Evolutionary conservation across 2,329 filamentous ascomycete genomes (phyloP), one percentile per base, ranked within the genome.

Genomic region (Falciphora oryzae): DNA sequence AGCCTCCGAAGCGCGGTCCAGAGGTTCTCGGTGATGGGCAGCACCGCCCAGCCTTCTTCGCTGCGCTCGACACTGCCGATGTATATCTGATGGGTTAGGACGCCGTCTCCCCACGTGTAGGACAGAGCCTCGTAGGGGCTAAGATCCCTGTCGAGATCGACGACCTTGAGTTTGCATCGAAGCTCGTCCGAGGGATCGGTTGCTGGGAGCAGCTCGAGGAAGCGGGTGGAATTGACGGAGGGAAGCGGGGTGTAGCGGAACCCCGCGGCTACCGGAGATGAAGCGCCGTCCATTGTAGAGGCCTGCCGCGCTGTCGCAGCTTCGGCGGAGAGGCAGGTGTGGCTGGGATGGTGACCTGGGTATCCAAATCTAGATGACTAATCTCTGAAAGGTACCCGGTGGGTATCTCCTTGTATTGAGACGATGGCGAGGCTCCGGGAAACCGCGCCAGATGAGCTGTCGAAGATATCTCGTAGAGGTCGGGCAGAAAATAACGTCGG

Each of bases 111-210:
- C 65, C 65, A 66, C 7, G 50, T 58, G 59, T 66, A 66, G 1
- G 65, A 66, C 25, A 71, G 59, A 2, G 71, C 70, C 59, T 71
- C 70, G 29, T 70, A 71, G 57, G 27, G 60, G 22, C 31, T 58
- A 5, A 6, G 2, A n/a, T 57, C 56, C n/a, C n/a, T 18, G 8
- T 13, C 56, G 8, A 27, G n/a, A 4, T 57, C n/a, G 56, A 28
- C 27, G 11, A 27, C n/a, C 14, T 28, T 57, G 56, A 57, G 56
- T 3, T 27, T 57, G 56, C 64, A 44, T 57, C 27, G 50, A 65
- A 7, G 44, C 57, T 7, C 61, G 57, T n/a, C 44, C 10, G n/a
- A 38, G 28, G 60, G 38, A 53, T 35, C 31, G 22, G 22, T 38
- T 31, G 10, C 62, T 25, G 62, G 50, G 29, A 57, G 7, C 4